Conservation (phyloP, 805 yeast species). For the Saturnispora quitensis region DNA sequence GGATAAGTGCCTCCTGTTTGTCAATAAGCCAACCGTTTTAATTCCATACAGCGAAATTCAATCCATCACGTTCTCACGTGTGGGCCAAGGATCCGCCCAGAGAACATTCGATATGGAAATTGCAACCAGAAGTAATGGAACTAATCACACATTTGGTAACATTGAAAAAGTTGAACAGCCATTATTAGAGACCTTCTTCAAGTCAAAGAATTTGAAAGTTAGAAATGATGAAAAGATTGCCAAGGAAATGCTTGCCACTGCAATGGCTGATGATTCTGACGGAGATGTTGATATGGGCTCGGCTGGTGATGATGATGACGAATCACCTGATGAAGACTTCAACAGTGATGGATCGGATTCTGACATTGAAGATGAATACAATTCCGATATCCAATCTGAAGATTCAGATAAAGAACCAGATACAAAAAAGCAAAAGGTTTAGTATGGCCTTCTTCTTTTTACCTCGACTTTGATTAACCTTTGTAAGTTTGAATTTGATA, state of each 20-base stretch:
- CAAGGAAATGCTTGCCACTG: conserved; percentile 69
- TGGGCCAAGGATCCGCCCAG: conserved; percentile 72
- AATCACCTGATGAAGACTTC: conserved; percentile 83
- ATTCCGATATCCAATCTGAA: conserved; percentile 5
- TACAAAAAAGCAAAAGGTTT: conserved; percentile 13
- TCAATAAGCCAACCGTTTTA: conserved; percentile 89
- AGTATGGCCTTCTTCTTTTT: conserved; percentile 5
- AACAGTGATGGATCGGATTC: conserved; percentile 32
- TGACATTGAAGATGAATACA: conserved; percentile 68
- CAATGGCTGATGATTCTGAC: conserved; percentile 51
- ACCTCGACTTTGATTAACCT: conserved; percentile 4
- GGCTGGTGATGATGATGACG: conserved; percentile 70
- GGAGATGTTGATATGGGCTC: conserved; percentile 59
- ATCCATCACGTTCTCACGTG: conserved; percentile 75
- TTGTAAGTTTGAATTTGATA: conserved; percentile 6
- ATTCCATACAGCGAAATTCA: conserved; percentile 80
- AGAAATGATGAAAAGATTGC: conserved; percentile 87
- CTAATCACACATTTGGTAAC: conserved; percentile 77
- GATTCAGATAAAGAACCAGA: conserved; percentile 35
- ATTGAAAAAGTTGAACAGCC: conserved; percentile 86
- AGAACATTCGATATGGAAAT: conserved; percentile 92
- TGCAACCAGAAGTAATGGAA: conserved; percentile 51
- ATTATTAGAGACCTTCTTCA: conserved; percentile 64
- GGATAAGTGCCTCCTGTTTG: conserved; percentile 82
- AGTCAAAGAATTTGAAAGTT: conserved; percentile 67